Percentiles rank a stretch among this genome's conserved stretches.
These are phyloP conservation scores for Pseudonitzschia delicatissima DNA, from an alignment of 108 stramenopile species.

Conservation along the genomic window DNA sequence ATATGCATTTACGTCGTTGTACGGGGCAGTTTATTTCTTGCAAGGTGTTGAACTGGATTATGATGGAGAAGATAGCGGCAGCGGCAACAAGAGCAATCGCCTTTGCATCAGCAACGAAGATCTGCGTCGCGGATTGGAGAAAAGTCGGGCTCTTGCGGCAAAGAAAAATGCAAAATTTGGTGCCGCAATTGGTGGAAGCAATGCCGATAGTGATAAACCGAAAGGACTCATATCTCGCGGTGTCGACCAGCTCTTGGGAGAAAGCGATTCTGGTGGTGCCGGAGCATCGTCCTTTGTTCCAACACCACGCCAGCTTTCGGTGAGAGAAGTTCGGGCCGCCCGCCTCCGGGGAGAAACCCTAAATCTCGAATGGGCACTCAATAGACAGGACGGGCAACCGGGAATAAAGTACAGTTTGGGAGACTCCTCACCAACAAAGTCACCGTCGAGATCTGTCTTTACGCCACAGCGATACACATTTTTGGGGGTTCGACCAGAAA, in stretches of 20 bases:
- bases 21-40: constrained; percentile 81
- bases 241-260: not conserved
- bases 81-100: constrained; percentile 11
- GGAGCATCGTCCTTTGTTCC: constrained; percentile 1
- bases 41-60: constrained; percentile 51
- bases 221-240: constrained; percentile 5
- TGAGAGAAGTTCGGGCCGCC: constrained; percentile 57
- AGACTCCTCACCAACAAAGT: constrained; percentile 9
- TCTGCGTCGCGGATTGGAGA: constrained; percentile 51
- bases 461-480: constrained; percentile 69
- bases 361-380: constrained; percentile 69
- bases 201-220: not conserved
- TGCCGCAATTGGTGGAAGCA: not conserved
- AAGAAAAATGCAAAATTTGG: constrained; percentile 15
- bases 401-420: not conserved
- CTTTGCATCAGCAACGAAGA: constrained; percentile 63
- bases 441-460: constrained; percentile 22
- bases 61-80: not conserved
- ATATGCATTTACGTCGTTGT: constrained; percentile 83
- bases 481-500: constrained; percentile 54
- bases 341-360: constrained; percentile 55
- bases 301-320: constrained; percentile 29
- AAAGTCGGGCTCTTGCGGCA: constrained; percentile 26
- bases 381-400: constrained; percentile 21
- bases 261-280: constrained; percentile 4